Evolutionary conservation across 768 basidiomycete genomes (phyloP), one percentile per base, ranked within the genome.

Genomic region (Podaxis pistillaris): DNA sequence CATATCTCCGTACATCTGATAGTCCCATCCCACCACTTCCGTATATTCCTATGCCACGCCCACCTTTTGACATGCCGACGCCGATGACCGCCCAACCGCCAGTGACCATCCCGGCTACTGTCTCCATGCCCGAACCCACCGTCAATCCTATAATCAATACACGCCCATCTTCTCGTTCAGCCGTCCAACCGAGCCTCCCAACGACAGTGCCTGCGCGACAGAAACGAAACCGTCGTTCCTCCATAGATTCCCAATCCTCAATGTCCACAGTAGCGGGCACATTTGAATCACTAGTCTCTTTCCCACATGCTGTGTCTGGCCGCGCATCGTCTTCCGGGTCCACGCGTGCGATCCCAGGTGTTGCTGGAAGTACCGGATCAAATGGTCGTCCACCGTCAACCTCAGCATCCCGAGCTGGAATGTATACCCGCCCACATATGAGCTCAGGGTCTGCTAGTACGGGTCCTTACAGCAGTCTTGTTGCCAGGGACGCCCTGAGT

Each of bases 21-120:
- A 24, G 54, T 24, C 54, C 54, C 4, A 41, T 53, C 17, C 51
- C 59, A 11, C 59, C 59, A 53, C 40, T 41, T 9, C 59, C 61
- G 0, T 62, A 56, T 38, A 38, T 62, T n/a, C 36, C 54, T 7
- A 62, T 62, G 61, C 61, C 54, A 6, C 54, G 54, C 37, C 61
- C 61, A 26, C 61, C 61, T 2, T 8, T 53, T 12, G 24, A 50
- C 24, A 51, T 56, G 54, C 55, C 61, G 15, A 12, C 12, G 15
- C 54, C 61, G 9, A 36, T 22, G 22, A 2, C 19, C 40, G 22
- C 56, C 22, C 56, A 30, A 46, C 56, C 56, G 6, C 56, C 22
- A 22, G 40, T 46, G 22, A 44, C 28, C 11, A 40, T 41, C 13
- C 40, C 56, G 2, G 40, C 56, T 2, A 26, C 59, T n/a, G 37